Conservation (phyloP, 2,329 filamentous ascomycete species). For the Dactylellina drechsleri region DNA sequence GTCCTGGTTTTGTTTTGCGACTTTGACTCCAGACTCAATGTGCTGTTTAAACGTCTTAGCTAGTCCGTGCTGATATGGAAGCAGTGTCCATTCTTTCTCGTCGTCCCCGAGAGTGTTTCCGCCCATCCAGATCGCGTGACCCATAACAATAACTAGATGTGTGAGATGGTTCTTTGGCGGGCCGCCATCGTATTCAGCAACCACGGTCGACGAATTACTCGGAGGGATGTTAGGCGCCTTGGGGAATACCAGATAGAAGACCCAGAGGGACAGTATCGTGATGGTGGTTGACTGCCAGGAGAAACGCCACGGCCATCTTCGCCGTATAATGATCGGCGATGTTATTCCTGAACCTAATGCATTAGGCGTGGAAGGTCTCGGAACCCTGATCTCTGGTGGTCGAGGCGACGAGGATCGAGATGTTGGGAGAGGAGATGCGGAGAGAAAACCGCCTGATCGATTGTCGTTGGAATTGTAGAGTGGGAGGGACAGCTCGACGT, state of each 20-base stretch:
- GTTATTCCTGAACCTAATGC: background rate
- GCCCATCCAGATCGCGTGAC: constrained; percentile 58
- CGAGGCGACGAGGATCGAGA: constrained; percentile 41
- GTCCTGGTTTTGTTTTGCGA: constrained; percentile 64
- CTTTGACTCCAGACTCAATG: constrained; percentile 72
- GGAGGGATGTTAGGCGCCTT: background rate
- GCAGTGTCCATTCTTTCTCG: constrained; percentile 57
- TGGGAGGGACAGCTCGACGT: constrained; percentile 46
- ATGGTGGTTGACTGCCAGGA: constrained; percentile 39
- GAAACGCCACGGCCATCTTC: constrained; percentile 25
- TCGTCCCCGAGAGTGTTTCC: constrained; percentile 54
- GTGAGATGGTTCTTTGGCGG: constrained; percentile 44
- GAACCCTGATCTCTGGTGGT: constrained; percentile 28
- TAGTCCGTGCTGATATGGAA: constrained; percentile 72
- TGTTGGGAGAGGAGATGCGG: constrained; percentile 31
- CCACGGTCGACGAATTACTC: background rate
- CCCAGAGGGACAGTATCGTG: constrained; percentile 26
- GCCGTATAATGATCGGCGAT: constrained; percentile 27
- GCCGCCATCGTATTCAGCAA: constrained; percentile 48
- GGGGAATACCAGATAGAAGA: constrained; percentile 13
- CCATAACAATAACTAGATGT: constrained; percentile 57
- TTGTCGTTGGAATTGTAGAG: constrained; percentile 45
- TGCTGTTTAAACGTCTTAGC: constrained; percentile 82
- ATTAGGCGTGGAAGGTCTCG: constrained; percentile 32
- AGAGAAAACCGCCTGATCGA: constrained; percentile 47